Evolutionary conservation across 2,329 filamentous ascomycete species (phyloP), one percentile per base, ranked within the genome.

Genomic region (Botrytis paeoniae): DNA sequence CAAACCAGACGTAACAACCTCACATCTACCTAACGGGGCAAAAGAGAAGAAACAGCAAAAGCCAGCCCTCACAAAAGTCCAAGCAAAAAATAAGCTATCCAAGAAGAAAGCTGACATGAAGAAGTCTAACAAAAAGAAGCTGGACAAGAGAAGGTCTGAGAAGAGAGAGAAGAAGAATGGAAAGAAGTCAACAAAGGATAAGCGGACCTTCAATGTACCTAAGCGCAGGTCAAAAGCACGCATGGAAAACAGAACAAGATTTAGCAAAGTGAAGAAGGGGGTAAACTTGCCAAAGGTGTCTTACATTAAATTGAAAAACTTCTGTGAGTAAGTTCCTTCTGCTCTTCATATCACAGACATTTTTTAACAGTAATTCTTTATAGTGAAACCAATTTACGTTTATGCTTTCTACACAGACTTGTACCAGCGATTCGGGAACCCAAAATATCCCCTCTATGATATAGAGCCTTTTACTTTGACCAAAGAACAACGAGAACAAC

Each of bases 31-130:
- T 6, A 29, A 3, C n/a, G 1, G 7, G 14, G 14, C 5, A 18
- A 57, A 57, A 8, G 6, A 29, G 6, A 29, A 57, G 51, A 29
- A 54, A n/a, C 51, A 29, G 51, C n/a, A 3, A 29, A 57, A 8
- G 3, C 9, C 51, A 1, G 16, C n/a, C 0, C n/a, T 29, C 3
- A n/a, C 12, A 29, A 16, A 10, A 16, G 2, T n/a, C 10, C 25
- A n/a, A 54, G n/a, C 51, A 8, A 57, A 29, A 25, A 29, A 29
- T 4, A 57, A 29, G 16, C 5, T 6, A 18, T 1, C n/a, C n/a
- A 29, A 57, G 14, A 57, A 29, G n/a, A 57, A 57, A 4, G 10
- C 4, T n/a, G 10, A 51, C 51, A 54, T 8, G 51, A 29, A 54
- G 25, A n/a, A n/a, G 10, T n/a, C 43, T 20, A 1, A 20, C 5